phyloP scores from a whole-genome alignment of 257 asterid genomes.

The Solanum pimpinellifolium region DNA sequence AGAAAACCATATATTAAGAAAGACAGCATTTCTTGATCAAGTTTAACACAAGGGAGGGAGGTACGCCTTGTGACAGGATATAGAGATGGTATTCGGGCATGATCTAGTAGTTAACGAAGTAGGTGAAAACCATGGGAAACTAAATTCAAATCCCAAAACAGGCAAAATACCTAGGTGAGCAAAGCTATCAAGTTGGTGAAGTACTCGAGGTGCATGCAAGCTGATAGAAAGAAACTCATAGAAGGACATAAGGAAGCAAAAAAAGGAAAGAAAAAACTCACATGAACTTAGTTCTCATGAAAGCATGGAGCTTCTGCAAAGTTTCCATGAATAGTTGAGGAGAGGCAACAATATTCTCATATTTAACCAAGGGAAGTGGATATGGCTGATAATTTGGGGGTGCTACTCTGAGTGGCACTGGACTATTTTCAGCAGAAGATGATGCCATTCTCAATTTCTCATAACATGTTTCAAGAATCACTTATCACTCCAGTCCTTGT shows the following conservation, averaged over 20 bases:
- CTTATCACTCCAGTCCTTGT: conserved; percentile 26
- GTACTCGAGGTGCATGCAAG: neutral
- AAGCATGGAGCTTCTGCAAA: conserved; percentile 58
- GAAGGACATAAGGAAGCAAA: neutral
- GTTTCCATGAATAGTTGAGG: conserved; percentile 42
- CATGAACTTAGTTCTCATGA: conserved; percentile 86
- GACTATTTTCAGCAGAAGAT: conserved; percentile 12
- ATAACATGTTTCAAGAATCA: conserved; percentile 8
- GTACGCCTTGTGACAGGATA: neutral
- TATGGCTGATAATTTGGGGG: conserved; percentile 32
- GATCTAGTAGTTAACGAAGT: neutral
- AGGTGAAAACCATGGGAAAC: neutral
- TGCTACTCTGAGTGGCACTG: conserved; percentile 15
- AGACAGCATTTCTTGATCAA: neutral
- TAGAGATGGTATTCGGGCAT: neutral
- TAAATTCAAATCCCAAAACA: neutral
- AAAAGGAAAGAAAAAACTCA: conserved; percentile 14
- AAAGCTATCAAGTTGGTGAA: neutral
- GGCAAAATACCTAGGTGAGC: neutral
- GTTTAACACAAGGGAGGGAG: neutral
- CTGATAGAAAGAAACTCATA: neutral
- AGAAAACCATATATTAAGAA: neutral
- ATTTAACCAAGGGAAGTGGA: conserved; percentile 60
- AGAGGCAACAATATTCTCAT: conserved; percentile 45
- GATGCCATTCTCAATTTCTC: conserved; percentile 15